Evolutionary conservation across 306 rosid species (phyloP).

Genomic region (Malus sylvestris): DNA sequence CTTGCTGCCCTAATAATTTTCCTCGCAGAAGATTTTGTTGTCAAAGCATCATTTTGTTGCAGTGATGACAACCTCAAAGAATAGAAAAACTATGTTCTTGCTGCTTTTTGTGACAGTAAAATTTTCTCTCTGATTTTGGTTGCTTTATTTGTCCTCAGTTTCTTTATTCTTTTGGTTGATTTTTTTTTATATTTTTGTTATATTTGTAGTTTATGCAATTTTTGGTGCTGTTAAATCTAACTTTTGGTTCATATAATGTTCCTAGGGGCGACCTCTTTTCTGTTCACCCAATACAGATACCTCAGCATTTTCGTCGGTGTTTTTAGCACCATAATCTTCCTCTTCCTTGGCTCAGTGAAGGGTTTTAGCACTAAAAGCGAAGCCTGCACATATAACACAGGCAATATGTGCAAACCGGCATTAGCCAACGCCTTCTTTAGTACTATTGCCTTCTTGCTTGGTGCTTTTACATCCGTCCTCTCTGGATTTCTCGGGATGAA

Average conservation of each 20-base stretch:
- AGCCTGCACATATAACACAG: slow-evolving; percentile 57
- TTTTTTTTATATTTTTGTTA: background rate
- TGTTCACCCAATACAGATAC: slow-evolving; percentile 51
- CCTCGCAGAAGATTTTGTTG: background rate
- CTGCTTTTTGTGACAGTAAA: background rate
- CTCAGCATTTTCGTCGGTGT: slow-evolving; percentile 48
- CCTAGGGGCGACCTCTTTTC: slow-evolving; percentile 63
- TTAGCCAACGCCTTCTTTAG: slow-evolving; percentile 53
- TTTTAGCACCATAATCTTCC: slow-evolving; percentile 45
- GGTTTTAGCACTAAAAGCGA: slow-evolving; percentile 61
- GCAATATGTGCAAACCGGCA: slow-evolving; percentile 62
- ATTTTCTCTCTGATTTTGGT: background rate
- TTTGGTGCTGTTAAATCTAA: background rate
- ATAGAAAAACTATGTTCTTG: background rate
- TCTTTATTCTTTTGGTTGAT: background rate
- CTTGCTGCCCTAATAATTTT: background rate
- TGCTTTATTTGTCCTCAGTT: background rate
- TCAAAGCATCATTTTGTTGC: background rate
- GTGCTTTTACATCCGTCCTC: slow-evolving; percentile 53
- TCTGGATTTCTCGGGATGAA: slow-evolving; percentile 69
- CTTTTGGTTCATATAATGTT: slow-evolving; percentile 16
- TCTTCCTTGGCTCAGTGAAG: slow-evolving; percentile 66
- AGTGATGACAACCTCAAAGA: background rate
- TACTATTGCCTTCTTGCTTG: slow-evolving; percentile 60
- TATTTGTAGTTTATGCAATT: background rate